phyloP scores from a whole-genome alignment of 257 asterid species.

The Plectranthus barbatus region DNA sequence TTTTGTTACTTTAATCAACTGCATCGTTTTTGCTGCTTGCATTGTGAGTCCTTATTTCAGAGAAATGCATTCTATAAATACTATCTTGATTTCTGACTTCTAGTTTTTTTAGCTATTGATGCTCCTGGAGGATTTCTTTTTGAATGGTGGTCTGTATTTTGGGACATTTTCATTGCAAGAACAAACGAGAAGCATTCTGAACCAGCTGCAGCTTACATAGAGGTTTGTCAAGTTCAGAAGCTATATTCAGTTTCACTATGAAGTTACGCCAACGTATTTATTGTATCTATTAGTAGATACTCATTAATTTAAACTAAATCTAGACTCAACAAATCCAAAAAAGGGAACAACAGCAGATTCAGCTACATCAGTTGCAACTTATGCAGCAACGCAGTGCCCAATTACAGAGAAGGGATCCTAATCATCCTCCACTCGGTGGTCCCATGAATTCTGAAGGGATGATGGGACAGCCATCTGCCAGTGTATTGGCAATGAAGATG shows the following conservation, averaged over 20 bases:
- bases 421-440: constrained; percentile 82
- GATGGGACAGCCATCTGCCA: constrained; percentile 95
- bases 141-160: constrained; percentile 99
- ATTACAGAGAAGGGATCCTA: constrained; percentile 90
- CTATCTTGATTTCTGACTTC: background rate
- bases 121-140: constrained; percentile 99
- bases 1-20: constrained; percentile 4
- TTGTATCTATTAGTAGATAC: background rate
- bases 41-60: background rate
- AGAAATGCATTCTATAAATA: background rate
- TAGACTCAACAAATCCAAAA: constrained; percentile 92
- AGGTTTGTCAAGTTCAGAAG: constrained; percentile 44
- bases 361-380: constrained; percentile 89
- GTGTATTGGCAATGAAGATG: constrained; percentile 91
- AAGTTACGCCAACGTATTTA: background rate
- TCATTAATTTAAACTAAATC: constrained; percentile 12
- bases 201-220: constrained; percentile 96
- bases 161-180: constrained; percentile 99
- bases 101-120: constrained; percentile 62
- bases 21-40: background rate
- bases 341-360: constrained; percentile 91
- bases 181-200: constrained; percentile 98
- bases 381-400: constrained; percentile 95
- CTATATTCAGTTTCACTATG: background rate
- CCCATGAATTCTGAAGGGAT: constrained; percentile 86